phyloP scores from a whole-genome alignment of 202 grass and related monocot genomes.

The Brachypodium distachyon region DNA sequence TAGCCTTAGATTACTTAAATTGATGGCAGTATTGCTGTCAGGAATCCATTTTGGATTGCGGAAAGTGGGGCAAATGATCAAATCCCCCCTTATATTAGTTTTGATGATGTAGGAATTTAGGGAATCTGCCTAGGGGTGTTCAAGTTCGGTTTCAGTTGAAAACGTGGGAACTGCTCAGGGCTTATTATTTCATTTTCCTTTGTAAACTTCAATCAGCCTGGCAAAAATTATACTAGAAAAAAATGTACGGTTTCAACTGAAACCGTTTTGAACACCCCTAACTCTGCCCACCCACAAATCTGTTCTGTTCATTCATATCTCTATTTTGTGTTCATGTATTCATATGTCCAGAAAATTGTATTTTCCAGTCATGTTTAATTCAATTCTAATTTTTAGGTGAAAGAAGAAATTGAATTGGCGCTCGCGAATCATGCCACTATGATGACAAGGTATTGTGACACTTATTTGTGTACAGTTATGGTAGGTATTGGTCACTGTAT shows the following conservation, averaged over 20 bases:
- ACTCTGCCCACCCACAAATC: no score
- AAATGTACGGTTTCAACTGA: no score
- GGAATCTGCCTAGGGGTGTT: no score
- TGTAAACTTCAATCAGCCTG: no score
- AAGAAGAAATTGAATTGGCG: constrained; percentile 89
- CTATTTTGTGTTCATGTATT: not conserved
- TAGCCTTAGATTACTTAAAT: not conserved
- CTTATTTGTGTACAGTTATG: not conserved
- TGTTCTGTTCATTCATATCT: not conserved
- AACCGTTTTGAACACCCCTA: no score
- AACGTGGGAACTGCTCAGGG: no score
- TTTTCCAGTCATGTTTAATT: constrained; percentile 1
- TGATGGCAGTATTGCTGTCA: not conserved
- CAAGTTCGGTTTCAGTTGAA: no score
- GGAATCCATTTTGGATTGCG: not conserved
- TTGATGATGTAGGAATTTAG: not conserved
- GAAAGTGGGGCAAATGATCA: no score
- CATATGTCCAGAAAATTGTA: not conserved
- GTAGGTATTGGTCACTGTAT: not conserved
- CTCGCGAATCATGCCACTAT: constrained; percentile 60
- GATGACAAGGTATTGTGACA: constrained; percentile 45
- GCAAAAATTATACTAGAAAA: no score
- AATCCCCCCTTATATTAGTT: not conserved
- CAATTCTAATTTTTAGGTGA: constrained; percentile 54
- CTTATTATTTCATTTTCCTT: no score